Evolutionary conservation across 1,139 yeast species (phyloP), one percentile per base, ranked within the genome.

Genomic region (Hanseniaspora uvarum): DNA sequence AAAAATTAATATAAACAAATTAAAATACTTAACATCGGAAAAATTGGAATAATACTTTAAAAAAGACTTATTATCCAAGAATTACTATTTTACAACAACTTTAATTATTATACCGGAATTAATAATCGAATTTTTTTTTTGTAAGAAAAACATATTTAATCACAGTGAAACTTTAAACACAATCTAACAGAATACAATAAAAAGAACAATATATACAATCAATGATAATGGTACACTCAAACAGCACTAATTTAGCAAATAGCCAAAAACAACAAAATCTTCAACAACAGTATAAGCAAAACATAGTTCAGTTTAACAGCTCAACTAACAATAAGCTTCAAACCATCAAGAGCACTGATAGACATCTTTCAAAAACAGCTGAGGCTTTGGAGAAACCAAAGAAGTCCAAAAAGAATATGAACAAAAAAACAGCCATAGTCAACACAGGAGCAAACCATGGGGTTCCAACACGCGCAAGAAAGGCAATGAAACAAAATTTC

Each of bases 211-310:
- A 38, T 30, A 48, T 6, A 36, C 5, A 47, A 10, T 28, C 18
- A 26, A 40, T 18, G 24, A 40, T 12, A 34, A 49, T 49, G 46
- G 43, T 34, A 18, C 46, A 41, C 33, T 21, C 46, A 31, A 31
- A 31, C 11, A 49, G n/a, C 23, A 49, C 23, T 40, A 39, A 19
- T 34, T 12, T 16, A 7, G 19, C n/a, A 8, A 49, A 23, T 12
- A 49, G 46, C 26, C 46, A 43, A 11, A 50, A 37, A 28, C 53
- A 50, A 16, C 26, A 44, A 21, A 50, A 50, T 8, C 34, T 50
- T 7, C 53, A 50, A 37, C 48, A 41, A 8, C 53, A 50, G 38
- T 50, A 50, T n/a, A 50, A 50, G 24, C 53, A 50, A 36, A 50
- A 50, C 26, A 50, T 50, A 24, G 48, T 43, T 36, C 53, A 50